Evolutionary conservation across 345 rosid species (phyloP).

Genomic region (Turritis glabra): DNA sequence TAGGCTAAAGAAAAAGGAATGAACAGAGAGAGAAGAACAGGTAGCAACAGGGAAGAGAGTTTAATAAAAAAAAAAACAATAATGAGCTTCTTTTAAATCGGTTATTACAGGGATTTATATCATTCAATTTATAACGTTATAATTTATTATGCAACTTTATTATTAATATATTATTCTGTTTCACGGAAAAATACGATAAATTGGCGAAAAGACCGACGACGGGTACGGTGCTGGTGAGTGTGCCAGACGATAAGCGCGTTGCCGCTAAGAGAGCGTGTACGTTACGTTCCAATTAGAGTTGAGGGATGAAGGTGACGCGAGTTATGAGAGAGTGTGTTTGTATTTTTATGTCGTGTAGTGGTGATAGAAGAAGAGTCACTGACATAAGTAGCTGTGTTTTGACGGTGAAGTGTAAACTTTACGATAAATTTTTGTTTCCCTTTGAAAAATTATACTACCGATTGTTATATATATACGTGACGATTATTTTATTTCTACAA

Average conservation of each 20-base stretch:
- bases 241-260: conserved; percentile 33
- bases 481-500: too few relatives aligned
- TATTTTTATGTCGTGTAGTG: conserved; percentile 29
- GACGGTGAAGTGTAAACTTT: conserved; percentile 42
- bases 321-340: conserved; percentile 9
- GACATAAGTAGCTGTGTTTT: conserved; percentile 48
- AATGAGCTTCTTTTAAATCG: conserved; percentile 31
- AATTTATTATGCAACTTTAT: background rate
- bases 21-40: conserved; percentile 35
- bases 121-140: conserved; percentile 16
- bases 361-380: conserved; percentile 43
- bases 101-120: conserved; percentile 10
- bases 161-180: conserved; percentile 22
- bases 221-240: conserved; percentile 37
- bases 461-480: too few relatives aligned
- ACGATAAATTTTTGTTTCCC: conserved; percentile 32
- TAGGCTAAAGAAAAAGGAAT: conserved; percentile 25
- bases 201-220: conserved; percentile 40
- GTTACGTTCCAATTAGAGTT: background rate
- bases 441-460: too few relatives aligned
- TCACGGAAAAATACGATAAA: conserved; percentile 38
- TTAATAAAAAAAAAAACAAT: background rate
- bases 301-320: background rate
- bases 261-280: background rate
- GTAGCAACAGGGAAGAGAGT: conserved; percentile 26